These are phyloP conservation scores for Phalaenopsis hybrid DNA, from an alignment of 116 monocot genomes.

Conservation along the genomic window DNA sequence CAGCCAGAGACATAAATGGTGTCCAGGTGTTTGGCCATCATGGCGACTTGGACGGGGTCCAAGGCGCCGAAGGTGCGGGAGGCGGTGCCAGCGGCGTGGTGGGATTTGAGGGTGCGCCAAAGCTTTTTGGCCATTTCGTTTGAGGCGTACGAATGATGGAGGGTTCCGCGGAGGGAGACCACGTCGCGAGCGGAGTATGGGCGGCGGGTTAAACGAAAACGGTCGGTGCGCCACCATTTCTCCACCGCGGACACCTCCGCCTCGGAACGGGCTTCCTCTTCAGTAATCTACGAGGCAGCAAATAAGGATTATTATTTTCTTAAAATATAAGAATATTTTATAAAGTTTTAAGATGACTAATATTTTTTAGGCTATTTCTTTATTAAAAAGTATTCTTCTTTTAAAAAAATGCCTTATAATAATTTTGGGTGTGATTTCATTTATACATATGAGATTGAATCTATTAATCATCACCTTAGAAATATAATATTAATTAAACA, in stretches of 20 bases:
- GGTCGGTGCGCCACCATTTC: constrained; percentile 68
- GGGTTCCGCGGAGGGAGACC: constrained; percentile 64
- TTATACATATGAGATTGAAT: too few species aligned
- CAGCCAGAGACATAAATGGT: constrained; percentile 85
- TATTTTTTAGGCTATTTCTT: too few species aligned
- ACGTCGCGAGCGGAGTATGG: constrained; percentile 79
- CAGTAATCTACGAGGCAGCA: constrained; percentile 40
- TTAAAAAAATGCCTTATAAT: too few species aligned
- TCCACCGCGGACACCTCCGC: constrained; percentile 77
- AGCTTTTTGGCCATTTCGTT: constrained; percentile 69
- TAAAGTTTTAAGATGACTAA: too few species aligned
- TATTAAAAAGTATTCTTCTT: too few species aligned
- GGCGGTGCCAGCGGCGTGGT: constrained; percentile 72
- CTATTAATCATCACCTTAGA: too few species aligned
- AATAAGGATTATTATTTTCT: neutral
- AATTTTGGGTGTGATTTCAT: too few species aligned
- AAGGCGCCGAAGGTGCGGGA: constrained; percentile 90
- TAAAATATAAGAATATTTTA: too few species aligned
- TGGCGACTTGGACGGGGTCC: constrained; percentile 85
- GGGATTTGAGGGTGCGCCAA: constrained; percentile 67
- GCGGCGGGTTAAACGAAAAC: constrained; percentile 69
- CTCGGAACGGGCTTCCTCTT: constrained; percentile 78
- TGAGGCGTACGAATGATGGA: constrained; percentile 70
- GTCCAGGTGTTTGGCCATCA: constrained; percentile 94
- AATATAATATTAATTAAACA: too few species aligned